Evolutionary conservation across 768 basidiomycete genomes (phyloP).

Genomic region (Sarcomyxa edulis): DNA sequence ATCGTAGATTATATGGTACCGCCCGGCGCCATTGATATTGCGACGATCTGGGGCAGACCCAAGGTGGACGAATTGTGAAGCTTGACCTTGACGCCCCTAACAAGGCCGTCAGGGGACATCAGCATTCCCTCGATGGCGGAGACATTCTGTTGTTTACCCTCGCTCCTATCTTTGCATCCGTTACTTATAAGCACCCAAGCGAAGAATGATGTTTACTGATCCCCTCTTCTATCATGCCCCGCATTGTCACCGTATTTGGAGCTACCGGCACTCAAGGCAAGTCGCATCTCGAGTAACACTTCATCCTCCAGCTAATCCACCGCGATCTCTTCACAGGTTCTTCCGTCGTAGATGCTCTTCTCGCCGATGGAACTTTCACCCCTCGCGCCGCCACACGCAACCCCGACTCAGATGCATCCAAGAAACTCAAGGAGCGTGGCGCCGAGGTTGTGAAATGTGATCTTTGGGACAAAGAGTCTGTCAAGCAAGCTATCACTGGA

Average conservation of each 20-base stretch:
- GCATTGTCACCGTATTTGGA: conserved; percentile 8
- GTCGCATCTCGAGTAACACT: neutral
- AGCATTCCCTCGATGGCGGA: too few species aligned
- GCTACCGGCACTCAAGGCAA: conserved; percentile 7
- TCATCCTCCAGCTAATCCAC: neutral
- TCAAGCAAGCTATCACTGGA: conserved; percentile 10
- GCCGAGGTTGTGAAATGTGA: conserved; percentile 11
- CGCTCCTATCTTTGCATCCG: too few species aligned
- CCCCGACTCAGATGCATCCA: conserved; percentile 4
- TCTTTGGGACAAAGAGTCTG: conserved; percentile 8
- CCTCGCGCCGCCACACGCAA: conserved; percentile 14
- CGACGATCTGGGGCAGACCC: too few species aligned
- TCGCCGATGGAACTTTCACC: conserved; percentile 13
- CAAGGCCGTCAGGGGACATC: too few species aligned
- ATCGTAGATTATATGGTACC: too few species aligned
- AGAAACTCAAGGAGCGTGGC: conserved; percentile 7
- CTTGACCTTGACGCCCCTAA: too few species aligned
- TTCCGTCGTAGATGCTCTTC: conserved; percentile 10
- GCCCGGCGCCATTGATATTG: too few species aligned
- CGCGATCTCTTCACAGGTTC: neutral
- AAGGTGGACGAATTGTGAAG: too few species aligned
- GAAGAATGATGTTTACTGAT: too few species aligned
- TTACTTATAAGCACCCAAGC: too few species aligned
- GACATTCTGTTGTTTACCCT: too few species aligned
- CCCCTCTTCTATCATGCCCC: conserved; percentile 1